These are phyloP conservation scores for Isabelozyma heimii DNA, from an alignment of 805 yeast species.

Conservation along the genomic window DNA sequence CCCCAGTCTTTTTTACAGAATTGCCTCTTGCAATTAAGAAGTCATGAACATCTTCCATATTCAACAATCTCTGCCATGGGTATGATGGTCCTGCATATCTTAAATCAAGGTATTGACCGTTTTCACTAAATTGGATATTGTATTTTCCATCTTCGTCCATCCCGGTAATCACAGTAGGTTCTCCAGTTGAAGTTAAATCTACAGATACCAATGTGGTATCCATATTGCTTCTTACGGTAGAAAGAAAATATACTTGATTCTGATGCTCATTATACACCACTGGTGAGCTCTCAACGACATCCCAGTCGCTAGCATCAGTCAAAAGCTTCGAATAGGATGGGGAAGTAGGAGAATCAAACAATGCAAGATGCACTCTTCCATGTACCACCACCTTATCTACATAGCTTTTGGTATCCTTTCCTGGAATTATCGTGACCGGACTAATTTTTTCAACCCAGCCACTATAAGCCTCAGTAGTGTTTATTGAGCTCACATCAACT, in stretches of 20 bases:
- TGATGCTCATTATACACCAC: constrained; percentile 48
- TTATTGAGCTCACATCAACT: constrained; percentile 13
- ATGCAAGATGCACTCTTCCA: constrained; percentile 71
- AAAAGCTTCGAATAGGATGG: constrained; percentile 42
- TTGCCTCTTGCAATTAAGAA: constrained; percentile 7
- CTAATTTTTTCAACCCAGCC: constrained; percentile 61
- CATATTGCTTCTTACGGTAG: constrained; percentile 72
- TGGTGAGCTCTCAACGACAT: constrained; percentile 66
- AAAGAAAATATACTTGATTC: constrained; percentile 53
- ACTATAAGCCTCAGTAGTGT: constrained; percentile 40
- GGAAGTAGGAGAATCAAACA: constrained; percentile 60
- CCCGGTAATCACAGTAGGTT: constrained; percentile 46
- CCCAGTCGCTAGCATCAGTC: constrained; percentile 72
- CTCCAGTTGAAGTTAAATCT: constrained; percentile 39
- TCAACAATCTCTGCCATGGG: constrained; percentile 74
- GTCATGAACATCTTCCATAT: constrained; percentile 24
- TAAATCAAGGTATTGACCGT: constrained; percentile 65
- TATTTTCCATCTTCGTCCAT: constrained; percentile 58
- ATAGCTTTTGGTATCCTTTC: constrained; percentile 47
- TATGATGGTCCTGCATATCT: constrained; percentile 72
- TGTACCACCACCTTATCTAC: constrained; percentile 64
- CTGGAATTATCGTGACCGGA: constrained; percentile 13
- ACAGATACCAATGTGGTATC: constrained; percentile 81
- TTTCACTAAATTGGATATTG: constrained; percentile 67
- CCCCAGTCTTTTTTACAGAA: constrained; percentile 1